phyloP scores from a whole-genome alignment of 2,329 filamentous ascomycete genomes.

The Neofusicoccum laricinum region DNA sequence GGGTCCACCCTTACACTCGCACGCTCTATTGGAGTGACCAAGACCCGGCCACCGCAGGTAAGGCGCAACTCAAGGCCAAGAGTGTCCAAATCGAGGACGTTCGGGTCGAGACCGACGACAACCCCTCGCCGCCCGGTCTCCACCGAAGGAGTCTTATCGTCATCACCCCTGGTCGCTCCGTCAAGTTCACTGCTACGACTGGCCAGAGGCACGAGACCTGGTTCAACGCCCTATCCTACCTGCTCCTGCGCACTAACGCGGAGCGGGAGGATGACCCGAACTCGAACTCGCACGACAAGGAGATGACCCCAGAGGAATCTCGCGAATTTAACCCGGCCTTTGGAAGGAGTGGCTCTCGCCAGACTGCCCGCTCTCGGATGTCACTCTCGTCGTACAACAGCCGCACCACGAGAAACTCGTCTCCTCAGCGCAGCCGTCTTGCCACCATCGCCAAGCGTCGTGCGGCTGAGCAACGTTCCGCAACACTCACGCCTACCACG shows the following conservation, averaged over 20 bases:
- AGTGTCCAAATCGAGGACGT: conserved; percentile 93
- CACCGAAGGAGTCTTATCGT: conserved; percentile 93
- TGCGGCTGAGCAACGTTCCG: conserved; percentile 8
- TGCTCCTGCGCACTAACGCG: conserved; percentile 70
- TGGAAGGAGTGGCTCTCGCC: conserved; percentile 50
- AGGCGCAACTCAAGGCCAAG: conserved; percentile 75
- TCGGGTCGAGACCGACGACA: conserved; percentile 87
- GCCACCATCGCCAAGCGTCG: conserved; percentile 28
- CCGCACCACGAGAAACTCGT: conserved; percentile 36
- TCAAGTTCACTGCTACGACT: conserved; percentile 94
- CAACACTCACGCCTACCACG: conserved; percentile 25
- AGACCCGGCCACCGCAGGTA: conserved; percentile 78
- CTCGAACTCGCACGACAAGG: conserved; percentile 48
- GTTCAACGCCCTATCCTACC: conserved; percentile 95
- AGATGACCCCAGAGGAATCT: conserved; percentile 58
- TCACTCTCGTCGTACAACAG: conserved; percentile 82
- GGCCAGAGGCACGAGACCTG: conserved; percentile 95
- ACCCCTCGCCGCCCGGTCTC: conserved; percentile 89
- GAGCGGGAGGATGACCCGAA: conserved; percentile 55
- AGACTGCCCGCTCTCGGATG: conserved; percentile 49
- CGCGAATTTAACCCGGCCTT: conserved; percentile 76
- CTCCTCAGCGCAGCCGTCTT: conserved; percentile 36
- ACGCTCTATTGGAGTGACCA: conserved; percentile 95
- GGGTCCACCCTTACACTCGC: conserved; percentile 96
- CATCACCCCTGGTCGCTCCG: conserved; percentile 78